Evolutionary conservation across 2,329 filamentous ascomycete species (phyloP).

Genomic region (Pseudogymnoascus sp.): DNA sequence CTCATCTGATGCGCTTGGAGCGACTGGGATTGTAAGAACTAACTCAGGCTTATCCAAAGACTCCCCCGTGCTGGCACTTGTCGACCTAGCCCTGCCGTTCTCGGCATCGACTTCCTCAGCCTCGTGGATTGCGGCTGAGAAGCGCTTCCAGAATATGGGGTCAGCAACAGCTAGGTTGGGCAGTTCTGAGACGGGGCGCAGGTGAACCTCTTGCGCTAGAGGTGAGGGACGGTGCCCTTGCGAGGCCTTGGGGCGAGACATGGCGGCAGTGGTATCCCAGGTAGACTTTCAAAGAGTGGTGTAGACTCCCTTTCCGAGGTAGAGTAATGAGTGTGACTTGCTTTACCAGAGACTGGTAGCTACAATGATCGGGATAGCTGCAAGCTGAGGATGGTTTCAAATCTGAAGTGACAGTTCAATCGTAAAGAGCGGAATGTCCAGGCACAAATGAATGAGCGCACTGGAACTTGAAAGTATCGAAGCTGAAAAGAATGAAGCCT

Average conservation of each 20-base stretch:
- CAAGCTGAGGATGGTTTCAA: background rate
- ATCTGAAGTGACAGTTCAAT: background rate
- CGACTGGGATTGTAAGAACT: background rate
- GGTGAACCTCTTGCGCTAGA: slow-evolving; percentile 24
- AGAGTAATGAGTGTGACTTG: background rate
- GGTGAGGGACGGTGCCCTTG: slow-evolving; percentile 21
- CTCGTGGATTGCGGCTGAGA: slow-evolving; percentile 25
- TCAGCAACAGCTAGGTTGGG: slow-evolving; percentile 12
- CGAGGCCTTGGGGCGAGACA: background rate
- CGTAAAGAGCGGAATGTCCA: background rate
- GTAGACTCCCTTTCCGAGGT: background rate
- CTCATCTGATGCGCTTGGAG: background rate
- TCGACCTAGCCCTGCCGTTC: slow-evolving; percentile 14
- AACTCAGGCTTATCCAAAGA: slow-evolving; percentile 14
- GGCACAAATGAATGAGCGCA: slow-evolving; percentile 1
- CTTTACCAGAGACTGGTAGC: background rate
- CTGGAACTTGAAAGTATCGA: background rate
- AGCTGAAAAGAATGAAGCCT: background rate
- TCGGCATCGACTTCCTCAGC: slow-evolving; percentile 21
- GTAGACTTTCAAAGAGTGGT: background rate
- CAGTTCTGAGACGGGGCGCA: slow-evolving; percentile 17
- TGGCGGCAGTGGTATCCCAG: background rate
- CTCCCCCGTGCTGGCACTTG: slow-evolving; percentile 13
- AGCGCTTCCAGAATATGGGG: slow-evolving; percentile 28
- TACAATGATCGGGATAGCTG: background rate